Evolutionary conservation across 1,284 basidiomycete species (phyloP), one percentile per base, ranked within the genome.

Genomic region (Golubevia sp.): DNA sequence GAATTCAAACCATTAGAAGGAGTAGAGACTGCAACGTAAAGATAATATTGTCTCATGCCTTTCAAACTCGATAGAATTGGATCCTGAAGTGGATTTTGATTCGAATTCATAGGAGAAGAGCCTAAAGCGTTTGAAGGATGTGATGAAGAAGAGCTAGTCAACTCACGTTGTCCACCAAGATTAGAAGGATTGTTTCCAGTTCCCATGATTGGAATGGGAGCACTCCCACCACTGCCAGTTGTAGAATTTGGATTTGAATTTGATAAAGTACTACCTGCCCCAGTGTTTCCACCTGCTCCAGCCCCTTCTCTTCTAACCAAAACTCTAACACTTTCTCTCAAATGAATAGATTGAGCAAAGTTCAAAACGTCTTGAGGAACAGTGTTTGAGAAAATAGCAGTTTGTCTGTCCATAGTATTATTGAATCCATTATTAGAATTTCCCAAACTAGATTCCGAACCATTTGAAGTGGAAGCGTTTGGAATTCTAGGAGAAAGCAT

Each of bases 291-390:
- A 23, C 48, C 48, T 18, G 18, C 18, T 23, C 48, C n/a, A n/a
- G n/a, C n/a, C n/a, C n/a, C n/a, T 76, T 99, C 95, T n/a, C 96
- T 89, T 56, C 96, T 89, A 15, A 98, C 96, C 5, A 99, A 89
- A 24, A 99, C 96, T 25, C 96, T 90, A 49, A 98, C 94, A 23
- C 94, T 94, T 84, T 99, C 96, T 61, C 92, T 90, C 2, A 98
- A 88, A 77, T 97, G 91, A 63, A 96, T 93, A 11, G 90, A 84
- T 57, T 91, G 89, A 1, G 92, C 92, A 51, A 97, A 90, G 82
- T 94, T 96, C 63, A 95, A 87, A 18, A 97, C 93, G 77, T 96
- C 93, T 76, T 95, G 92, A 8, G 94, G 94, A 23, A 96, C 92
- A 1, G 92, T 93, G 79, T 94, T 95, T 25, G 93, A 96, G 85